Evolutionary conservation across 2,329 filamentous ascomycete genomes (phyloP), one percentile per base, ranked within the genome.

Genomic region (Ophiostoma tasmaniense): DNA sequence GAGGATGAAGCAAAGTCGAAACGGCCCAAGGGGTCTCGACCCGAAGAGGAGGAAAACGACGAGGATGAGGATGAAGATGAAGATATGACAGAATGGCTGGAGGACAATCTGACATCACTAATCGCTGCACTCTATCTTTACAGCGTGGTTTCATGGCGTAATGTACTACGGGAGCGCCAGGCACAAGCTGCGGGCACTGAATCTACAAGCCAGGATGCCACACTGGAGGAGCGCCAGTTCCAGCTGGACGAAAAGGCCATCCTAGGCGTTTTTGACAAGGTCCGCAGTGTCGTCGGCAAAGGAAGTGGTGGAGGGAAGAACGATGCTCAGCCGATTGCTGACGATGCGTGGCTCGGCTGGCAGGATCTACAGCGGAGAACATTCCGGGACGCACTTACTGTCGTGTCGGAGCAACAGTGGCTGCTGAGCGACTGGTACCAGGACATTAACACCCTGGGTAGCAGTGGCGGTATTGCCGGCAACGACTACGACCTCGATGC

Each of bases 371-470:
- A 79, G 20, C 75, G 81, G 17, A 79, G 80, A 66, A 85, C 89
- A 45, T 83, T 92, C 50, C 86, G 90, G 70, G 78, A 79, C 2
- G 90, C 89, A 71, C 83, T 90, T 70, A 77, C 83, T 25, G 79
- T 85, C 69, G 82, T 90, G 59, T 83, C 84, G 22, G 81, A 85
- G 69, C 78, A 79, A 39, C 81, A 81, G 52, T 89, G 82, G 89
- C 84, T 87, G 64, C 77, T 82, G 25, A 81, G 79, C 67, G 88
- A 91, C 74, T 92, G 89, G 89, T 91, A 82, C 69, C 74, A 75
- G 22, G 83, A 83, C 37, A 82, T 90, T 70, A 78, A 82, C 35
- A 87, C 90, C 72, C 82, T 68, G 71, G 73, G 72, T 70, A 71
- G 73, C 67, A 72, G 74, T 72, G 72, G 71, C 67, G 70, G 71